These are phyloP conservation scores for Rubroboletus satanas DNA, from an alignment of 768 basidiomycete genomes.

Conservation along the genomic window DNA sequence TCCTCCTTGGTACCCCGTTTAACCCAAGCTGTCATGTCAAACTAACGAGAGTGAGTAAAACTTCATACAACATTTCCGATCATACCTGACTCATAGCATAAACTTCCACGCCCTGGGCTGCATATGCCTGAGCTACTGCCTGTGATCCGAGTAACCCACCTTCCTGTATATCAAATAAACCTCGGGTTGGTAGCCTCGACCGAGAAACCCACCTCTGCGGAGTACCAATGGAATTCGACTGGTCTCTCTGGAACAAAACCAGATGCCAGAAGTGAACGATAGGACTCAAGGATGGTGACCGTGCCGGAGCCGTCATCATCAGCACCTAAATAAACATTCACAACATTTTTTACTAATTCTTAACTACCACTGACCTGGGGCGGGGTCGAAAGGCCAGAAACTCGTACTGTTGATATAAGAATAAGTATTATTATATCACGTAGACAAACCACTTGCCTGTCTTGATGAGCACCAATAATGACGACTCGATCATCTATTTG, in stretches of 20 bases:
- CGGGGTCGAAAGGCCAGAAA: slow-evolving; percentile 71
- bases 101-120: slow-evolving; percentile 23
- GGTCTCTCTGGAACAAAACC: slow-evolving; percentile 41
- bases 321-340: slow-evolving; percentile 28
- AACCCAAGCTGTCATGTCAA: slow-evolving; percentile 95
- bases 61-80: not conserved
- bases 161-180: slow-evolving; percentile 41
- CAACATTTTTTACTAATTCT: not conserved
- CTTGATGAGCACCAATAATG: slow-evolving; percentile 78
- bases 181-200: not conserved
- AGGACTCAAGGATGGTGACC: slow-evolving; percentile 44
- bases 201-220: slow-evolving; percentile 34
- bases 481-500: slow-evolving; percentile 57
- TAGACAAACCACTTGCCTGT: slow-evolving; percentile 47
- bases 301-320: slow-evolving; percentile 45
- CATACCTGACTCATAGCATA: slow-evolving; percentile 35
- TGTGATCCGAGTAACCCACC: slow-evolving; percentile 86
- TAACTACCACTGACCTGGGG: slow-evolving; percentile 52
- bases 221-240: slow-evolving; percentile 50
- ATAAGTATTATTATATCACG: slow-evolving; percentile 1
- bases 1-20: slow-evolving; percentile 73
- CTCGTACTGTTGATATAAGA: slow-evolving; percentile 47
- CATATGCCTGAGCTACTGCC: slow-evolving; percentile 79
- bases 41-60: slow-evolving; percentile 46
- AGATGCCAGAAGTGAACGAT: slow-evolving; percentile 39